These are phyloP conservation scores for Phytophthora boehmeriae DNA, from an alignment of 352 stramenopile genomes.

Conservation along the genomic window DNA sequence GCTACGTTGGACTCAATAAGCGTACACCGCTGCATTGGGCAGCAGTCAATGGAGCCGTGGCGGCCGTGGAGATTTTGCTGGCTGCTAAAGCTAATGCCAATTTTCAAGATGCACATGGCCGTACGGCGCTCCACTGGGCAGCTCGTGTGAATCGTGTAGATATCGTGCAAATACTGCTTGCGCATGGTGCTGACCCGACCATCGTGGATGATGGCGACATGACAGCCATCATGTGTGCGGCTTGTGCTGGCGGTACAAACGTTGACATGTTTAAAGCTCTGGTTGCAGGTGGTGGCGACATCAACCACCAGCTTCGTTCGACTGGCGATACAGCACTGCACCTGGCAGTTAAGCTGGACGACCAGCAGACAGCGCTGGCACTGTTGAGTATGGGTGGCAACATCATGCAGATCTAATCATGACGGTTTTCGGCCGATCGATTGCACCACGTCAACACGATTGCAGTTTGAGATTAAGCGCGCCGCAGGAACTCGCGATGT, in stretches of 20 bases:
- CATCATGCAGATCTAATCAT: constrained; percentile 78
- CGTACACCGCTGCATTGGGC: constrained; percentile 83
- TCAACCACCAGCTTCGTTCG: constrained; percentile 72
- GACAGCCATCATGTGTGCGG: constrained; percentile 77
- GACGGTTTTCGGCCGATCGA: constrained; percentile 71
- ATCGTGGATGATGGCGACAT: constrained; percentile 79
- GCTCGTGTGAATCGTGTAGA: constrained; percentile 77
- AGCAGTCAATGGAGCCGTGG: constrained; percentile 66
- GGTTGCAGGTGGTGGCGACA: constrained; percentile 64
- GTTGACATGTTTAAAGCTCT: constrained; percentile 78
- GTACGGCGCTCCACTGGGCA: constrained; percentile 79
- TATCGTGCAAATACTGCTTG: constrained; percentile 61
- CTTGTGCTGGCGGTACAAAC: constrained; percentile 68
- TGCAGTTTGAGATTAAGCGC: constrained; percentile 81
- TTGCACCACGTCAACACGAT: constrained; percentile 74
- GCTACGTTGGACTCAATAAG: constrained; percentile 83
- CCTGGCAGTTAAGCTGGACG: constrained; percentile 81
- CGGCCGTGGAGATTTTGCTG: constrained; percentile 65
- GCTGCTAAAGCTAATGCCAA: constrained; percentile 67
- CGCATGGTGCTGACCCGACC: constrained; percentile 62
- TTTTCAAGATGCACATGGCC: constrained; percentile 66
- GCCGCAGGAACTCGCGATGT: constrained; percentile 76
- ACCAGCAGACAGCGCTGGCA: constrained; percentile 71
- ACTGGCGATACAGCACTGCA: constrained; percentile 80
- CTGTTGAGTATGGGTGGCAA: constrained; percentile 74